Base-by-base conservation (phyloP, 768 basidiomycete genomes). In the Trametes cubensis region DNA sequence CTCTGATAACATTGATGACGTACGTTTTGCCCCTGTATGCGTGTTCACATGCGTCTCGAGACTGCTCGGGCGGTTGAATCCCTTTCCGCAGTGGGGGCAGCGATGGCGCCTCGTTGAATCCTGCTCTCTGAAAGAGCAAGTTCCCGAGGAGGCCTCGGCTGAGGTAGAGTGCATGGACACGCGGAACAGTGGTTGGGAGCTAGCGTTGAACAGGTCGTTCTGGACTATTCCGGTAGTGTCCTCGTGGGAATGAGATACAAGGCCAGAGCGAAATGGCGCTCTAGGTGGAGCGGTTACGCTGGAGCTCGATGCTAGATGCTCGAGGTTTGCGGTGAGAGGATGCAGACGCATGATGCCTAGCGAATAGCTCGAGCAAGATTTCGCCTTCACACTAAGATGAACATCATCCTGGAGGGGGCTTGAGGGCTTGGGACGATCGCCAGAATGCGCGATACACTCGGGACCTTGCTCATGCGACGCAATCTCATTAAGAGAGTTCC, bases 11-110 rank as follows among this genome's bases (percentile, higher is more conserved):
- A 38, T 61, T 55, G n/a, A 52, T 41, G 42, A 72, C 86, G 71
- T 70, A 89, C 87, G 87, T 62, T 84, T 87, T n/a, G 80, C 85
- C 14, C 87, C 87, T 5, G 85, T 87, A 68, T 89, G 87, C 1
- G 85, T 87, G 67, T 87, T 87, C 48, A 83, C 78, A 69, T 88
- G 87, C 42, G 87, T 87, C 28, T 80, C 75, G 47, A 88, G 76
- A 70, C 86, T 87, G 64, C 84, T 86, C 6, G 87, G 87, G 7
- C 87, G 78, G 70, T 87, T 87, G 73, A 89, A 88, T 6, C 86
- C 78, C 71, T 88, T 88, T 49, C 71, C 72, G 71, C 87, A 89
- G 23, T 80, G 81, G 0, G 70, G 71, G 61, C 77, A 78, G 28
- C 67, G 66, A 41, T 78, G 77, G 34, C 70, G 62, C 58, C 73